phyloP scores from a whole-genome alignment of 2,329 filamentous ascomycete genomes.

The Didymella lethalis region DNA sequence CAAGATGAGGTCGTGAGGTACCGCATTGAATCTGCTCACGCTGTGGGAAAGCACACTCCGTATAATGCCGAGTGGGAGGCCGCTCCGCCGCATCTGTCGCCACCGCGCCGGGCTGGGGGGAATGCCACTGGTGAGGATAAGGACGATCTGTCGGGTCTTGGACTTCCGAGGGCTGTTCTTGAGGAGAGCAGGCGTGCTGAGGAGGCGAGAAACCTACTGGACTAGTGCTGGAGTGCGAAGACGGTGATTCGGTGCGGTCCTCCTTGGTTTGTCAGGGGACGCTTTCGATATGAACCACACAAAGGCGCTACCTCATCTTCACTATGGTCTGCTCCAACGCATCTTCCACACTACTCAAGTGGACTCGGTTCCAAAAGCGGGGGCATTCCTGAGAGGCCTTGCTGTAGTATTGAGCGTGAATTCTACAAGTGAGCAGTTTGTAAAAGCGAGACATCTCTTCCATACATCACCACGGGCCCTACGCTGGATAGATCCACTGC shows the following conservation, averaged over 20 bases:
- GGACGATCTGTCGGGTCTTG: slow-evolving; percentile 1
- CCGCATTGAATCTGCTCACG: background rate
- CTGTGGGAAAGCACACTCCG: background rate
- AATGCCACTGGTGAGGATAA: background rate
- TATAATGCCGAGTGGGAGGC: slow-evolving; percentile 1
- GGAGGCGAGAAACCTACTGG: background rate
- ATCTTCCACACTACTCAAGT: too few relatives aligned
- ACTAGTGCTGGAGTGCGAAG: background rate
- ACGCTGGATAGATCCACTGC: too few relatives aligned
- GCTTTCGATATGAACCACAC: background rate
- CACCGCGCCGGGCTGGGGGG: too few relatives aligned
- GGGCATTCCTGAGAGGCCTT: too few relatives aligned
- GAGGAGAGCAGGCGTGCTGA: background rate
- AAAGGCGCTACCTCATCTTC: too few relatives aligned
- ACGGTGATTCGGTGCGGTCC: background rate
- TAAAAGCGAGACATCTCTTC: too few relatives aligned
- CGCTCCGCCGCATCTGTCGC: background rate
- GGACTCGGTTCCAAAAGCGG: too few relatives aligned
- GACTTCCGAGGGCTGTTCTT: background rate
- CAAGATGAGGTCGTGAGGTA: slow-evolving; percentile 1
- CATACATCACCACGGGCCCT: too few relatives aligned
- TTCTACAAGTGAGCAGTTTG: too few relatives aligned
- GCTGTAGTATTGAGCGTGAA: too few relatives aligned
- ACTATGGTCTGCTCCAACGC: too few relatives aligned
- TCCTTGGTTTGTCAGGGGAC: too few relatives aligned